Evolutionary conservation across 805 yeast species (phyloP).

Genomic region (Pichia membranifaciens): DNA sequence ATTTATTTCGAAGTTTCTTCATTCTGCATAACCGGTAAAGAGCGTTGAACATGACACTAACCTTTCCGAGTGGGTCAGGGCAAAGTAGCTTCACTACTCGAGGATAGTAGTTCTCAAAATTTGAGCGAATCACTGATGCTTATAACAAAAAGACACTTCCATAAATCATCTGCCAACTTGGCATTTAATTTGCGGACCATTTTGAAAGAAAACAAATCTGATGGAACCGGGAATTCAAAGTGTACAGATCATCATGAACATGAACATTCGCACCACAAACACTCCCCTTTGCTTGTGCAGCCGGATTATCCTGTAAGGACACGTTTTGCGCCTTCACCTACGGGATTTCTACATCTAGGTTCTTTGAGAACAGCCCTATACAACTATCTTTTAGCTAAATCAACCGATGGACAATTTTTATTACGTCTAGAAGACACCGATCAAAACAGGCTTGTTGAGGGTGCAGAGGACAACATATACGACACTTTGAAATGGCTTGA

Average conservation of each 20-base stretch:
- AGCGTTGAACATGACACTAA: no score
- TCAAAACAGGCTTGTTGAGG: conserved; percentile 65
- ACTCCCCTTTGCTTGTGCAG: conserved; percentile 16
- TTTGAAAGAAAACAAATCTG: neutral
- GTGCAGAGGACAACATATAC: conserved; percentile 79
- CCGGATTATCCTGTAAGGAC: conserved; percentile 64
- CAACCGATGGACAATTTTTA: conserved; percentile 75
- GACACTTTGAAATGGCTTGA: conserved; percentile 75
- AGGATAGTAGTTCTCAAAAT: no score
- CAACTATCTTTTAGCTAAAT: conserved; percentile 74
- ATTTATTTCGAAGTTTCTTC: neutral
- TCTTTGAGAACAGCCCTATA: conserved; percentile 90
- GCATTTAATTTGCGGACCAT: conserved; percentile 2
- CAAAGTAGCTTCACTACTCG: no score
- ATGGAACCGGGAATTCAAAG: neutral
- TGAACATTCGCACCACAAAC: conserved; percentile 10
- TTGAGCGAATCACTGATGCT: neutral
- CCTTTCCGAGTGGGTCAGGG: no score
- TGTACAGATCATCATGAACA: neutral
- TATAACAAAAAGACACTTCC: neutral
- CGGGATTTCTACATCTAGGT: conserved; percentile 92
- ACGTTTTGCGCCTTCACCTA: conserved; percentile 97
- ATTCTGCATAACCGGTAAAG: no score
- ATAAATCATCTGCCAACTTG: neutral
- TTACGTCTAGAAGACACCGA: conserved; percentile 92